Base-by-base conservation (phyloP, 108 stramenopile genomes). In the Nannochloropsis gaditana region DNA sequence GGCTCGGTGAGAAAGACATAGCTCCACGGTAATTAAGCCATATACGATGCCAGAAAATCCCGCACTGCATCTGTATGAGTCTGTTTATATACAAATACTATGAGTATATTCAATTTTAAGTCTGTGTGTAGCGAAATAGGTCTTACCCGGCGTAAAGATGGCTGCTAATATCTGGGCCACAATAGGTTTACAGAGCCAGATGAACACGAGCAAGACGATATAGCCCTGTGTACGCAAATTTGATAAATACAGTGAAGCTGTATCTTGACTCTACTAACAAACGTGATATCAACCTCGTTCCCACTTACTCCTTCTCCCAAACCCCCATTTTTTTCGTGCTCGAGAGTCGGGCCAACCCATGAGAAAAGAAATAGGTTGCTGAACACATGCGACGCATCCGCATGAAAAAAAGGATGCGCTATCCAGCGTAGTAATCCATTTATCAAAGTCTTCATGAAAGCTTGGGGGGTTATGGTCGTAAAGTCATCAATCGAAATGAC, bases 271-370 rank as follows among this genome's bases (percentile, higher is more conserved):
- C 31, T 31, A 31, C 31, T 31, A 31, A 31, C 1, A 31, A 31
- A 31, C 31, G 31, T 31, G 31, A 31, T 31, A 31, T 31, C 31
- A 31, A 31, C 31, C 31, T 31, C 59, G 4, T n/a, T 4, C 3
- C 8, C 59, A 73, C 59, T 73, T n/a, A 73, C 59, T n/a, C 59
- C 59, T 73, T 73, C 59, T 73, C 59, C 59, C 8, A 73, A 73
- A n/a, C 15, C 15, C n/a, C 59, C 59, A n/a, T 73, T 2, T 15
- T 73, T 15, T 15, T n/a, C 59, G 6, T 73, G 59, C 59, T 73
- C 59, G 59, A 73, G 59, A n/a, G 59, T n/a, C 59, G 59, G 59
- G 19, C 59, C 59, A 73, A 73, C 59, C 59, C 59, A 73, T 73
- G 59, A 15, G n/a, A 73, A 73, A n/a, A 73, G 59, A n/a, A 73